Evolutionary conservation across 768 basidiomycete species (phyloP), one percentile per base, ranked within the genome.

Genomic region (Pleurotus eryngii): DNA sequence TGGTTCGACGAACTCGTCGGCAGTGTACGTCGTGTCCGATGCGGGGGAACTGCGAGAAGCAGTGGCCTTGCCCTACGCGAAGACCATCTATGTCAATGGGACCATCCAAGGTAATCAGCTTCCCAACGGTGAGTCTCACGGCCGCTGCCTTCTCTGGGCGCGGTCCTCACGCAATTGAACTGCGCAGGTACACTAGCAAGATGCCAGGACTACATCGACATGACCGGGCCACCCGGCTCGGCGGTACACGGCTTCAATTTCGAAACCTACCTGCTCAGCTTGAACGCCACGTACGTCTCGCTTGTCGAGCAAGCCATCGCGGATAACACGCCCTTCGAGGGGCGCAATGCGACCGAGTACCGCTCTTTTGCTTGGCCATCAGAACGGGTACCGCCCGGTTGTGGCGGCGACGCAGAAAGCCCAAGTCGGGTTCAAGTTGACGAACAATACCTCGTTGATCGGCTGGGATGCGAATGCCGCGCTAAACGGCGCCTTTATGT

Each of bases 71-170:
- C 60, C 63, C 8, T 53, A 55, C 46, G 26, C 56, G 22, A 57
- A 61, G 55, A 59, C 58, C 8, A 57, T 61, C 5, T 61, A 63
- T 51, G 63, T 63, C 1, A 61, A 63, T n/a, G 63, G 63, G 30
- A 63, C 51, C 5, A 63, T 63, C 37, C 55, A 61, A 5, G 63
- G 63, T 4, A 63, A 63, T 43, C 60, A 63, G 46, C 26, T 56
- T 26, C 37, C 51, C n/a, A 53, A 56, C 53, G 61, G 62, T 63
- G 43, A 49, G 20, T 17, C 26, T 9, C 43, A 12, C 8, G 4
- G 43, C 26, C 18, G 5, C 1, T 26, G 14, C 39, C 20, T 27
- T n/a, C 6, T 17, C 17, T 37, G 46, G 6, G 14, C 14, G 39
- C 14, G 14, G 1, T 57, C 18, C 18, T 5, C n/a, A 12, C 38